Conservation (phyloP, 2,329 filamentous ascomycete species). For the Polychaeton citri region DNA sequence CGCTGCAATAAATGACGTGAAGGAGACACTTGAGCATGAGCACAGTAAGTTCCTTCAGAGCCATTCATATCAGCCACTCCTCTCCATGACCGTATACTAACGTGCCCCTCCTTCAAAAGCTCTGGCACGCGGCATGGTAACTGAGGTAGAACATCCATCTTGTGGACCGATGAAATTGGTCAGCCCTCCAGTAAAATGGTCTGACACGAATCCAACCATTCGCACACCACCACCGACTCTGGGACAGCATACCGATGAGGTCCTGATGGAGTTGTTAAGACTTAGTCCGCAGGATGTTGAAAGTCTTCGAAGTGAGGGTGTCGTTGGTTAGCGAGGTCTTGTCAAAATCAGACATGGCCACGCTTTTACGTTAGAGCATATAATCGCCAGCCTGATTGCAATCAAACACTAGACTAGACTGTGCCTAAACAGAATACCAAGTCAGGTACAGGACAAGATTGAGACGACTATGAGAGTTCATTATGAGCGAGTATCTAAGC, state of each 20-base stretch:
- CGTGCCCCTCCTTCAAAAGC: constrained; percentile 26
- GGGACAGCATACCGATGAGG: constrained; percentile 74
- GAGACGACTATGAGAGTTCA: too few species aligned
- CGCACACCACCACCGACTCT: constrained; percentile 69
- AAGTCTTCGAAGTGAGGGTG: constrained; percentile 50
- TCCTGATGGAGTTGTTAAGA: constrained; percentile 52
- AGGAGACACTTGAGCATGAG: constrained; percentile 66
- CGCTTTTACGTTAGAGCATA: too few species aligned
- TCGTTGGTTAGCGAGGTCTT: too few species aligned
- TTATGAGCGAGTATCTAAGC: too few species aligned
- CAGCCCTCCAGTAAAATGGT: constrained; percentile 91
- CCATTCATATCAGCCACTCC: background rate
- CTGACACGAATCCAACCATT: constrained; percentile 63
- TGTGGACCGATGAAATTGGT: constrained; percentile 84
- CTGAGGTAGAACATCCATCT: constrained; percentile 66
- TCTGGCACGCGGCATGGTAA: constrained; percentile 72
- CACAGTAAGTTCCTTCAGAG: constrained; percentile 46
- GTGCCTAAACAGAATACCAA: too few species aligned
- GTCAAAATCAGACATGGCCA: too few species aligned
- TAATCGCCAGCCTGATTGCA: too few species aligned
- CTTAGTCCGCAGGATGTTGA: constrained; percentile 47
- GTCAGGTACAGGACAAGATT: too few species aligned
- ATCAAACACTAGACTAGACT: too few species aligned
- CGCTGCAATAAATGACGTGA: constrained; percentile 86
- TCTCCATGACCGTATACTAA: constrained; percentile 1